Base-by-base conservation (phyloP, 345 rosid species). In the Laguncularia racemosa region DNA sequence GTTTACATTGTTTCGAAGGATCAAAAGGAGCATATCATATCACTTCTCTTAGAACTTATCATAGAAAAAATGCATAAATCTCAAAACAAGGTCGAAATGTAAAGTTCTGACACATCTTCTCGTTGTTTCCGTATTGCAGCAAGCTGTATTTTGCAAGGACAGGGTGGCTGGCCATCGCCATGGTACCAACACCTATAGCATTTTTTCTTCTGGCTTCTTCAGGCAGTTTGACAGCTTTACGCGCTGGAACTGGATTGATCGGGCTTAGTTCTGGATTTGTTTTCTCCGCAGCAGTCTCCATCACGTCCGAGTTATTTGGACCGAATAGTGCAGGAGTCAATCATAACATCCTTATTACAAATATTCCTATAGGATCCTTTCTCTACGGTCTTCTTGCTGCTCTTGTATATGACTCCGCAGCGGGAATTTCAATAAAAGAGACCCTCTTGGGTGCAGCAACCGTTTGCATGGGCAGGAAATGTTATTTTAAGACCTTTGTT, bases 311-410 rank as follows among this genome's bases (percentile, higher is more conserved):
- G 60, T 86, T 90, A 23, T 90, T 90, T 46, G 93, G 97, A 38
- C 84, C 85, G 3, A 81, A 83, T 52, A 90, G 85, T 21, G 81
- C 65, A 4, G 79, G 91, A n/a, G 81, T 90, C 56, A 87, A 90
- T 78, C 95, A 87, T 72, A 90, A 90, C 79, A 83, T 90, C 58
- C 90, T 90, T 64, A 85, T 85, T 51, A 90, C 93, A 62, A 90
- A 90, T 78, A 85, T 90, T 58, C 97, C 95, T 1, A 59, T 90
- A n/a, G 95, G 97, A 51, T 90, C 97, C 0, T 73, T 87, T 51
- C 55, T 90, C 20, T 90, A 83, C 6, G 93, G 95, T 46, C 76
- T 72, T 67, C 76, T 90, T 13, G 95, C 97, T 18, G 97, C 95
- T 0, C 45, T 79, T 5, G 72, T 83, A 11, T 90, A 90, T 53